These are phyloP conservation scores for Paraconiothyrium sp. DNA, from an alignment of 2,329 filamentous ascomycete genomes.

Conservation along the genomic window DNA sequence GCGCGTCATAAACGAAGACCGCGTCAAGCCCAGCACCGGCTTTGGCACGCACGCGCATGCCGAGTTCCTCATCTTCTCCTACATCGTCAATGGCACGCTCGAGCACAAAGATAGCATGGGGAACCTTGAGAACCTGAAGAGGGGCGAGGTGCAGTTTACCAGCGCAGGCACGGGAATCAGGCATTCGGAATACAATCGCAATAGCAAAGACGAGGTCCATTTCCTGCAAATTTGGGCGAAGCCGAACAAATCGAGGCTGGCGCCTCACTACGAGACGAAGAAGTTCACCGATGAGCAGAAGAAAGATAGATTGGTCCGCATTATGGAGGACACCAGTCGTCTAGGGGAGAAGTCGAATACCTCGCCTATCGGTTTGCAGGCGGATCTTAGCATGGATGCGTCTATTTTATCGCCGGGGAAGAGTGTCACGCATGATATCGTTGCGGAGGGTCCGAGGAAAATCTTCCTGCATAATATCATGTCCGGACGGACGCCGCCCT, in stretches of 20 bases:
- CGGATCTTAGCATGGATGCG: slow-evolving; percentile 84
- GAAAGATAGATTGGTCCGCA: slow-evolving; percentile 73
- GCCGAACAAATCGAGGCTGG: slow-evolving; percentile 77
- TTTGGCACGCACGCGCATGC: slow-evolving; percentile 88
- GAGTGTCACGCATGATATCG: slow-evolving; percentile 77
- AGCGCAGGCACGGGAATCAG: slow-evolving; percentile 83
- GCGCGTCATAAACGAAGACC: slow-evolving; percentile 89
- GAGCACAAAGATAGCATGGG: slow-evolving; percentile 90
- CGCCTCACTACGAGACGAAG: slow-evolving; percentile 79
- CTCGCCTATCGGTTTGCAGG: slow-evolving; percentile 77
- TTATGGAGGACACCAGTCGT: slow-evolving; percentile 76
- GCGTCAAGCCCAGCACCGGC: slow-evolving; percentile 75
- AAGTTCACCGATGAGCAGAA: slow-evolving; percentile 79
- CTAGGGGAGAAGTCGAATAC: slow-evolving; percentile 72
- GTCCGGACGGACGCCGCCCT: slow-evolving; percentile 64
- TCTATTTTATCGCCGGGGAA: slow-evolving; percentile 73
- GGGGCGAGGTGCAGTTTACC: slow-evolving; percentile 90
- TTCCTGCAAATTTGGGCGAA: slow-evolving; percentile 91
- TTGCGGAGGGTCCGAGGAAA: slow-evolving; percentile 71
- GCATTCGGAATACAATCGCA: slow-evolving; percentile 85
- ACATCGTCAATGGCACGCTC: slow-evolving; percentile 84
- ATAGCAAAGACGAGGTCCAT: slow-evolving; percentile 74
- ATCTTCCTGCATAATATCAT: slow-evolving; percentile 84
- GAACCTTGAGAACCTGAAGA: slow-evolving; percentile 72
- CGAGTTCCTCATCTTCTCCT: slow-evolving; percentile 90